Evolutionary conservation across 805 yeast genomes (phyloP), one percentile per base, ranked within the genome.

Genomic region (Myxozyma neglecta): DNA sequence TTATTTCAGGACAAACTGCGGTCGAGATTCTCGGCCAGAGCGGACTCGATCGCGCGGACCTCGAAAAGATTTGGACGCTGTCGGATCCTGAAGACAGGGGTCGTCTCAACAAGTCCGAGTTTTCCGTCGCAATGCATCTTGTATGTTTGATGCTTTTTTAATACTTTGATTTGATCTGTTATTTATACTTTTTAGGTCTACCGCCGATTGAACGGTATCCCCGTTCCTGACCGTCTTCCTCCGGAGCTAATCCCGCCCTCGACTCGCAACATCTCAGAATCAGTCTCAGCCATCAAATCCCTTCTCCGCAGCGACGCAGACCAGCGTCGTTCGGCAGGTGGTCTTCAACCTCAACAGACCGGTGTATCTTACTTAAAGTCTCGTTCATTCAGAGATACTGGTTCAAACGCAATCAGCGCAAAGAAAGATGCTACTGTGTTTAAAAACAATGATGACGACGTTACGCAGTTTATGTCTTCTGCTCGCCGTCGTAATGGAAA

Each of bases 91-190:
- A 86, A 58, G 88, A 91, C 73, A 81, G 87, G 58, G 97, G 97
- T 4, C 85, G 83, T 71, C 83, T 93, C 68, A 89, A 89, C 73
- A 85, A 84, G 70, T 97, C 93, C 73, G 96, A 90, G 74, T 94
- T 93, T 77, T 88, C 97, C 0, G 91, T 94, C 40, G 97, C 98
- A 37, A 94, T 93, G 98, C 97, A 96, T 79, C 80, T 93, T 61
- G 93, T 63, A 40, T 32, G 60, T 36, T 37, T 40, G 5, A 7
- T 42, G 10, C 5, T 42, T 13, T 4, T n/a, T 42, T 42, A 20
- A 39, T 39, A 39, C 3, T 3, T 39, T 11, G 3, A 39, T 9
- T 14, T 13, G 35, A 18, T 44, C 18, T 6, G 32, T n/a, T 14
- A 45, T 18, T 13, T 7, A 20, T 16, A n/a, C 5, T 40, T 18